These are phyloP conservation scores for Kwoniella mangroviensis DNA, from an alignment of 768 basidiomycete genomes.

Conservation along the genomic window DNA sequence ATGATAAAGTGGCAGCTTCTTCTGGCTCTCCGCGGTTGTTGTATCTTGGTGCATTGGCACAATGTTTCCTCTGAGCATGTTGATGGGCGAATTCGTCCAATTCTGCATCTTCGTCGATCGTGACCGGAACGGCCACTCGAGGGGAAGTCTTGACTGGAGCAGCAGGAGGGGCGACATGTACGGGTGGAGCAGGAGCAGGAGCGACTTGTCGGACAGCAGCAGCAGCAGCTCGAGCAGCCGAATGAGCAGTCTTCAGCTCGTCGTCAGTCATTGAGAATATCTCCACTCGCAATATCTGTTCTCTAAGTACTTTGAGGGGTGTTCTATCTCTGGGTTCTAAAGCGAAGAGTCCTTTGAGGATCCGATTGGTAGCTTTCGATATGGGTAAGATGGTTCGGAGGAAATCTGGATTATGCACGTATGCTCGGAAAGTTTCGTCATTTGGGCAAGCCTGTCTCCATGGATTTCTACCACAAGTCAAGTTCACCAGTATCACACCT, in stretches of 20 bases:
- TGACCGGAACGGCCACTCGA: constrained; percentile 1
- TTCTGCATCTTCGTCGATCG: constrained; percentile 8
- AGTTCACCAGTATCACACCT: constrained; percentile 77
- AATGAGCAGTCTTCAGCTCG: constrained; percentile 59
- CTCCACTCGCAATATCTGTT: constrained; percentile 64
- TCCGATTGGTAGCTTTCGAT: constrained; percentile 67
- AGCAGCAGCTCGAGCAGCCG: constrained; percentile 50
- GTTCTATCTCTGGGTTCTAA: constrained; percentile 69
- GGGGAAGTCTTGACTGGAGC: constrained; percentile 5
- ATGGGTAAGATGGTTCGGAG: constrained; percentile 74
- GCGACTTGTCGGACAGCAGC: constrained; percentile 41
- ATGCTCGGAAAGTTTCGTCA: constrained; percentile 79
- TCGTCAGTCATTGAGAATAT: constrained; percentile 68
- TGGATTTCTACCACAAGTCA: constrained; percentile 76
- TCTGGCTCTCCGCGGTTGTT: not conserved
- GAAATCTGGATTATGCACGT: constrained; percentile 70
- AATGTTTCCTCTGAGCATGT: constrained; percentile 12
- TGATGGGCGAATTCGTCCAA: constrained; percentile 21
- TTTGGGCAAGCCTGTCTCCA: constrained; percentile 70
- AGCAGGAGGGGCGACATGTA: constrained; percentile 2
- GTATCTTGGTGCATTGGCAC: not conserved
- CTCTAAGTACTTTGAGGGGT: constrained; percentile 67
- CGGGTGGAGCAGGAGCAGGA: constrained; percentile 12
- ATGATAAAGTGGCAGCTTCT: not conserved
- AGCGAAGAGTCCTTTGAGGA: constrained; percentile 75